A percentile compares a stretch with the other conserved stretches of the same genome.
Conservation (phyloP, 2,329 filamentous ascomycete genomes). For the Monosporascus sp. region DNA sequence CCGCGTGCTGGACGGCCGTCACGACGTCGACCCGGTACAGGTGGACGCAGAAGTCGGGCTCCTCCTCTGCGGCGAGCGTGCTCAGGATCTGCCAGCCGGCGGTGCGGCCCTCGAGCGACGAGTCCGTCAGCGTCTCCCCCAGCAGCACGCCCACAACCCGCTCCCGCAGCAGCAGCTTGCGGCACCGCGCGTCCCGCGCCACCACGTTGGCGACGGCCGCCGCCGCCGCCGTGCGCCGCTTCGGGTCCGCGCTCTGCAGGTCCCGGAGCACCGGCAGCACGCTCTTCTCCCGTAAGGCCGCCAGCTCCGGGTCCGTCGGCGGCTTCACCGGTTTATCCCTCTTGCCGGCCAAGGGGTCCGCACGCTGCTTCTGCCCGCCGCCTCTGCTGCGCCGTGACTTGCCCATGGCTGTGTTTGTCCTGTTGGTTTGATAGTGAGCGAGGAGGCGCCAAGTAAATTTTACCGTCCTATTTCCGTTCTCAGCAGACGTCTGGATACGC, state of each 20-base stretch:
- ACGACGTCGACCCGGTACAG: slow-evolving; percentile 57
- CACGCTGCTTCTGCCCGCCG: slow-evolving; percentile 36
- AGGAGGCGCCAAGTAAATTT: not conserved
- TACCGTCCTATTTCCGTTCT: not conserved
- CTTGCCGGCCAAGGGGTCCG: slow-evolving; percentile 41
- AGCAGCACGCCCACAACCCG: slow-evolving; percentile 60
- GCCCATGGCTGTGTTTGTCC: slow-evolving; percentile 40
- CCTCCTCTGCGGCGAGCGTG: slow-evolving; percentile 57
- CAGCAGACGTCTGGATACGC: not conserved
- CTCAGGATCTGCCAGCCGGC: slow-evolving; percentile 64
- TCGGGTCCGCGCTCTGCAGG: slow-evolving; percentile 53
- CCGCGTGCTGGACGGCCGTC: slow-evolving; percentile 54
- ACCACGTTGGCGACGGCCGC: slow-evolving; percentile 57
- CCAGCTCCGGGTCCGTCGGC: slow-evolving; percentile 58
- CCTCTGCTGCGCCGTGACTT: slow-evolving; percentile 53
- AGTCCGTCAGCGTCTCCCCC: slow-evolving; percentile 59
- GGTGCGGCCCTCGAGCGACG: slow-evolving; percentile 56
- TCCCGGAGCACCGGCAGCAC: slow-evolving; percentile 60
- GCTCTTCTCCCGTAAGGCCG: slow-evolving; percentile 56
- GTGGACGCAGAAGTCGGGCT: slow-evolving; percentile 62
- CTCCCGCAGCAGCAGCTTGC: slow-evolving; percentile 61
- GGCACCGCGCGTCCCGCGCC: slow-evolving; percentile 50
- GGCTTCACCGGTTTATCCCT: slow-evolving; percentile 52
- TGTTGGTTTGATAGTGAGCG: not conserved
- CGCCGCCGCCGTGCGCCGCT: slow-evolving; percentile 55